Evolutionary conservation across 1,284 basidiomycete genomes (phyloP).

Genomic region (Hypsizygus ulmarius): DNA sequence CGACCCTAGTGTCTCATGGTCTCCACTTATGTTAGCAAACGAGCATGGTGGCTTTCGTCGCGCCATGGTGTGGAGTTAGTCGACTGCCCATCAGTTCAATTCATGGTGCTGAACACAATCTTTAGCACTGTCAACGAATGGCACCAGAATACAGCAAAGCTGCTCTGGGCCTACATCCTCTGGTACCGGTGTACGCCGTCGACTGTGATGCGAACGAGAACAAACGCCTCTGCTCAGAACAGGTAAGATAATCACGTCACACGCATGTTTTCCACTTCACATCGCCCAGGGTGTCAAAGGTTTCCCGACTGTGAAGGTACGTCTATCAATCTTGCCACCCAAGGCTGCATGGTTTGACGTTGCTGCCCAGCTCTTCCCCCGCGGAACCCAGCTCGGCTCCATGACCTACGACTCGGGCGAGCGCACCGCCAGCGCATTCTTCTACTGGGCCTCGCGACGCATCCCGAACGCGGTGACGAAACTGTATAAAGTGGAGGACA

Average conservation of each 20-base stretch:
- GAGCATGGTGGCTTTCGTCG: conserved; percentile 83
- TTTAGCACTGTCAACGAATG: conserved; percentile 82
- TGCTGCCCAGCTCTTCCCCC: conserved; percentile 65
- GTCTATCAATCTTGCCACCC: conserved; percentile 6
- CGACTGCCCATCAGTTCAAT: neutral
- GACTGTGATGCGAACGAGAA: conserved; percentile 89
- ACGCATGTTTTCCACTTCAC: neutral
- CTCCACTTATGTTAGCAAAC: conserved; percentile 49
- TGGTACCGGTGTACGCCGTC: conserved; percentile 87
- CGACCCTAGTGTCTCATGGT: conserved; percentile 4
- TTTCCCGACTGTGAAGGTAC: conserved; percentile 87
- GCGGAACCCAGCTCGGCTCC: conserved; percentile 62
- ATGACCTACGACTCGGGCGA: conserved; percentile 71
- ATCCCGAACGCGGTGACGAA: conserved; percentile 71
- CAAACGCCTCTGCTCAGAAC: conserved; percentile 78
- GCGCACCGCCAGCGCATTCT: conserved; percentile 71
- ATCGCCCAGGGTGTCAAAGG: conserved; percentile 70
- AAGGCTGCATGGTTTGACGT: neutral
- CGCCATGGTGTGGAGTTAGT: conserved; percentile 86
- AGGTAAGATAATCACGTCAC: conserved; percentile 38
- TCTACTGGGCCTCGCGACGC: conserved; percentile 73
- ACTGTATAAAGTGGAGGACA: conserved; percentile 57
- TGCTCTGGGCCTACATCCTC: conserved; percentile 73
- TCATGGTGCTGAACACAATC: neutral
- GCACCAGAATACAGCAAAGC: conserved; percentile 86